Percentiles rank a stretch among this genome's conserved stretches.
Evolutionary conservation across 306 rosid genomes (phyloP).

Genomic region (Calophaca sinica): DNA sequence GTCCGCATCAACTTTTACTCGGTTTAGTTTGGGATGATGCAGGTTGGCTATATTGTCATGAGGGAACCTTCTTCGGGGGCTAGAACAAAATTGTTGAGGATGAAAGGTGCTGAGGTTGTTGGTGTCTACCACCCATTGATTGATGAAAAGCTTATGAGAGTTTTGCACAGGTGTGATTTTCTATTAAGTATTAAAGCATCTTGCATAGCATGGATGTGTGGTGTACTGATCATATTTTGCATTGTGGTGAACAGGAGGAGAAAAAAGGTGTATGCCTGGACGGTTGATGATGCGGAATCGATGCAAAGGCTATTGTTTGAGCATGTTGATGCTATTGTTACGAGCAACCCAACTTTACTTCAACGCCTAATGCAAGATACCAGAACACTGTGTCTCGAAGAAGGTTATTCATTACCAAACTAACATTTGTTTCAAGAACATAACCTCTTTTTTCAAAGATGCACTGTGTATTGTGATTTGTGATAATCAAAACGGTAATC

Average conservation of each 20-base stretch:
- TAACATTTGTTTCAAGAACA: slow-evolving; percentile 39
- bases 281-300: slow-evolving; percentile 78
- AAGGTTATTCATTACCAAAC: slow-evolving; percentile 65
- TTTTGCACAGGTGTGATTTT: slow-evolving; percentile 67
- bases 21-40: slow-evolving; percentile 39
- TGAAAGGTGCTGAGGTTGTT: slow-evolving; percentile 83
- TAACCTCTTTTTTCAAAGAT: background rate
- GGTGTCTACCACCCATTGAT: slow-evolving; percentile 87
- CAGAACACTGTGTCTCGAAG: slow-evolving; percentile 76
- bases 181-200: background rate
- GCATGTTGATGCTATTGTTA: slow-evolving; percentile 79
- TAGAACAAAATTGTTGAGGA: slow-evolving; percentile 73
- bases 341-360: slow-evolving; percentile 79
- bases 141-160: slow-evolving; percentile 74
- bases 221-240: slow-evolving; percentile 33
- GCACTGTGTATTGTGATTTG: slow-evolving; percentile 16
- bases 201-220: slow-evolving; percentile 19
- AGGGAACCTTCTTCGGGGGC: slow-evolving; percentile 70
- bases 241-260: slow-evolving; percentile 61
- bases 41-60: slow-evolving; percentile 96
- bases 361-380: slow-evolving; percentile 77
- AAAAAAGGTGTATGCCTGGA: slow-evolving; percentile 88
- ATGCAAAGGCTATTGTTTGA: slow-evolving; percentile 74
- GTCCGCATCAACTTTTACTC: slow-evolving; percentile 15
- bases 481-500: slow-evolving; percentile 20